Conservation (phyloP, 2,329 filamentous ascomycete species). For the Botrytis cinerea region DNA sequence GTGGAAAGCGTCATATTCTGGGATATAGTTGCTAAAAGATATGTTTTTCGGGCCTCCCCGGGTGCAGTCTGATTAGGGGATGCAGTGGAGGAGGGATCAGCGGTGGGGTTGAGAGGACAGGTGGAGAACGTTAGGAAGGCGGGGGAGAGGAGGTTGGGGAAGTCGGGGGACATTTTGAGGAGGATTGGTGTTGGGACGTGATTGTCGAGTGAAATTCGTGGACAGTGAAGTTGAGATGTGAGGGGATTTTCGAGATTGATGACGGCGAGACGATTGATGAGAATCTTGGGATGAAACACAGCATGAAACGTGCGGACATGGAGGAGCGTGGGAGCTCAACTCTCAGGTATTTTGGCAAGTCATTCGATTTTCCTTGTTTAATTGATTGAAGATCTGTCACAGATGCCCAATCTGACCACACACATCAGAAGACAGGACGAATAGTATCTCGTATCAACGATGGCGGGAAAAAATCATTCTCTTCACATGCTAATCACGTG, state of each 20-base stretch:
- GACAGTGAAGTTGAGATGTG: too few species aligned
- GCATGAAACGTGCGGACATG: constrained; percentile 1
- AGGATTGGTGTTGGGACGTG: neutral
- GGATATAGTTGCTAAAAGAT: constrained; percentile 35
- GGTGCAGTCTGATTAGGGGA: constrained; percentile 1
- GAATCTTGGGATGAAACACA: neutral
- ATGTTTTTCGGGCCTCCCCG: constrained; percentile 22
- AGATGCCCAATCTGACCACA: neutral
- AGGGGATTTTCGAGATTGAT: neutral
- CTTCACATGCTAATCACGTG: constrained; percentile 14
- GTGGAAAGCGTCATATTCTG: constrained; percentile 39
- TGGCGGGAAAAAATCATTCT: too few species aligned
- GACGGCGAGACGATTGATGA: neutral
- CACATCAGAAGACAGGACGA: neutral
- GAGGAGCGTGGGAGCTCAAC: constrained; percentile 6
- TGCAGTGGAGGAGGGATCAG: constrained; percentile 7
- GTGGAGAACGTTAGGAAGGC: constrained; percentile 33
- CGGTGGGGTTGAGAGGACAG: constrained; percentile 27
- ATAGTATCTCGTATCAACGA: constrained; percentile 2
- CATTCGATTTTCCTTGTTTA: neutral
- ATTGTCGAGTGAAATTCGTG: neutral
- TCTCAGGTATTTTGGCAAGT: neutral
- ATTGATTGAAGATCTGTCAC: neutral
- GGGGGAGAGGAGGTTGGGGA: constrained; percentile 31
- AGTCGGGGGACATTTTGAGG: constrained; percentile 11